Base-by-base conservation (phyloP, 306 rosid genomes). In the Pachyrhizus erosus region DNA sequence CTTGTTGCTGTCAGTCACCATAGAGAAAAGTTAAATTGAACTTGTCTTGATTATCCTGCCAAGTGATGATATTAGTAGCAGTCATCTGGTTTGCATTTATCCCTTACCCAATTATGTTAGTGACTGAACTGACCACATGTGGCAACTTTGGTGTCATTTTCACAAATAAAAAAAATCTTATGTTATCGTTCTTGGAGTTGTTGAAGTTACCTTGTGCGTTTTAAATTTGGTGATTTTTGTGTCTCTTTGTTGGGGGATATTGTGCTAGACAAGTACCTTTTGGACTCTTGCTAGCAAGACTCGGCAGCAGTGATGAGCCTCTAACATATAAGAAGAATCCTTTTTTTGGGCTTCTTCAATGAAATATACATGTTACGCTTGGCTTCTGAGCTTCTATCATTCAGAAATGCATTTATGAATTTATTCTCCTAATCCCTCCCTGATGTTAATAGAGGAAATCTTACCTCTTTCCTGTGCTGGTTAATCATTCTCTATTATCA, bases 361-460 rank as follows among this genome's bases (percentile, higher is more conserved):
- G 93, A 91, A 86, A 86, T 87, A 6, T 24, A 0, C 73, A 65
- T 93, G 91, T 84, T 87, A 85, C 88, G 89, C 90, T 88, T 87
- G 89, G 87, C 90, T 91, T 91, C 94, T 88, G 86, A 88, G 93
- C 93, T 80, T 52, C 0, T 31, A 40, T 51, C 42, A 10, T 64
- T 62, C 27, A 3, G 0, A 51, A 61, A 13, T 62, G 39, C 5
- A 8, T 57, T 11, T 46, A 8, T 20, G 23, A 7, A 40, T 71
- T 29, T 34, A 15, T 46, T 80, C 62, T 37, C 14, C 10, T 24
- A n/a, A 51, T 27, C 4, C 5, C 23, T 64, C n/a, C n/a, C 1
- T 17, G 3, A 5, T 26, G n/a, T 64, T 73, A 42, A 52, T 24
- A 1, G 7, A 29, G 10, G 4, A 43, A 45, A 21, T 0, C 17